phyloP scores from a whole-genome alignment of 495 filamentous ascomycete genomes.

The Podospora fimiseda region DNA sequence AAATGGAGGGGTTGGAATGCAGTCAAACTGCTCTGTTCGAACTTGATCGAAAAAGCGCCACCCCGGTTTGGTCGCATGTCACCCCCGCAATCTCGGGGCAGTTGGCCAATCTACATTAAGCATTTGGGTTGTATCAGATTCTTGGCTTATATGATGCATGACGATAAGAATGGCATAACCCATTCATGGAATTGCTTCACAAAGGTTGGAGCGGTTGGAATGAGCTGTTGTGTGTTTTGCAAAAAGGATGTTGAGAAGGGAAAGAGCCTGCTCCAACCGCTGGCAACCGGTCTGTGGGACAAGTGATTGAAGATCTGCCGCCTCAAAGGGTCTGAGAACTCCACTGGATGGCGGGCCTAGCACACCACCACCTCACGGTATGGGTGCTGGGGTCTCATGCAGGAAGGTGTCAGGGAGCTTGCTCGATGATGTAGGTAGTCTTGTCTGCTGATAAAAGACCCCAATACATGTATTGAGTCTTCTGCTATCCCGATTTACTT shows the following conservation, averaged over 20 bases:
- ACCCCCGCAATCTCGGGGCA: background rate
- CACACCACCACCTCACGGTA: background rate
- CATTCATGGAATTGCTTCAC: no score
- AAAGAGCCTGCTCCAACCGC: background rate
- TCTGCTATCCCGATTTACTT: background rate
- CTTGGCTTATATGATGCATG: background rate
- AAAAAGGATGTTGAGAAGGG: background rate
- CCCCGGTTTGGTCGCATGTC: background rate
- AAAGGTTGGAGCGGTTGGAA: background rate
- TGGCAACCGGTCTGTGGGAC: background rate
- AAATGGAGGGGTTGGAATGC: no score
- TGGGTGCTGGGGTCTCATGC: background rate
- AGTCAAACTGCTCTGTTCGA: no score
- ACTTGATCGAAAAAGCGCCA: background rate
- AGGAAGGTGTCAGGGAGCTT: background rate
- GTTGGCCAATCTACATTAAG: background rate
- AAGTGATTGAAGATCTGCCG: conserved; percentile 1
- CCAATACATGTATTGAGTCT: no score
- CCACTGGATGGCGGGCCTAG: background rate
- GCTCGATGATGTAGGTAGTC: background rate
- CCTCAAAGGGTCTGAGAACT: background rate
- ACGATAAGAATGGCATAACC: background rate
- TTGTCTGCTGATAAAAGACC: background rate
- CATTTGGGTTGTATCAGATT: background rate
- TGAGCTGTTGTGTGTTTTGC: background rate